phyloP scores from a whole-genome alignment of 2,329 filamentous ascomycete genomes.

The Microthyrium microscopicum region DNA sequence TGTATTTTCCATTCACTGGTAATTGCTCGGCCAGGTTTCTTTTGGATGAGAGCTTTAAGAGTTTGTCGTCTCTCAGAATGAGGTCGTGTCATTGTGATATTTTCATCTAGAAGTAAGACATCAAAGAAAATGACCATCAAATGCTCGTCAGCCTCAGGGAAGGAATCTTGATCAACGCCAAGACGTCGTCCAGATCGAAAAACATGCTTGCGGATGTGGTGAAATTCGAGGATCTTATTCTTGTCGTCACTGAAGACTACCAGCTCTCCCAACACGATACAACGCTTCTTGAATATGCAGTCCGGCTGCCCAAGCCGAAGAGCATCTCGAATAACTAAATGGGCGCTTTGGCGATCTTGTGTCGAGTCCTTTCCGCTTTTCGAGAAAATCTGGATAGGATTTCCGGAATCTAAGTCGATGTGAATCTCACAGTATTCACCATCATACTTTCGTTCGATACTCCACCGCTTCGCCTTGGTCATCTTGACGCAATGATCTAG shows the following conservation, averaged over 20 bases:
- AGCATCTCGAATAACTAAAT: slow-evolving; percentile 46
- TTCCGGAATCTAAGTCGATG: slow-evolving; percentile 44
- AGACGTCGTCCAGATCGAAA: slow-evolving; percentile 54
- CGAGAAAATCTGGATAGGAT: slow-evolving; percentile 63
- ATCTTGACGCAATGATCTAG: slow-evolving; percentile 61
- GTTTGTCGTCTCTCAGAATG: slow-evolving; percentile 44
- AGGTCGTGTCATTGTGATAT: slow-evolving; percentile 32
- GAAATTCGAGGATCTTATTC: slow-evolving; percentile 53
- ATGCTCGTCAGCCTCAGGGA: slow-evolving; percentile 36
- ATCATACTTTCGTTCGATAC: slow-evolving; percentile 68
- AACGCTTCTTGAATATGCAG: slow-evolving; percentile 45
- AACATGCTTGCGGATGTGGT: slow-evolving; percentile 70
- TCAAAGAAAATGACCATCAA: slow-evolving; percentile 47
- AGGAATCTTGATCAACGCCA: slow-evolving; percentile 51
- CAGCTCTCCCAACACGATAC: slow-evolving; percentile 72
- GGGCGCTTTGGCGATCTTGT: slow-evolving; percentile 44
- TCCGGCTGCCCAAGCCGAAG: slow-evolving; percentile 42
- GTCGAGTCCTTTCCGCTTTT: slow-evolving; percentile 89
- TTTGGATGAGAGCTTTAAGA: slow-evolving; percentile 38
- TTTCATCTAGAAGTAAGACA: slow-evolving; percentile 38
- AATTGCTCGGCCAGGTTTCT: slow-evolving; percentile 44
- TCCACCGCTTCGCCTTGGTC: slow-evolving; percentile 43
- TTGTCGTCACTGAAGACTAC: slow-evolving; percentile 58
- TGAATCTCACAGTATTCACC: slow-evolving; percentile 87
- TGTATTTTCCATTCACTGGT: slow-evolving; percentile 51